These are phyloP conservation scores for Blastobotrys serpentis DNA, from an alignment of 1,139 yeast species.

Conservation along the genomic window DNA sequence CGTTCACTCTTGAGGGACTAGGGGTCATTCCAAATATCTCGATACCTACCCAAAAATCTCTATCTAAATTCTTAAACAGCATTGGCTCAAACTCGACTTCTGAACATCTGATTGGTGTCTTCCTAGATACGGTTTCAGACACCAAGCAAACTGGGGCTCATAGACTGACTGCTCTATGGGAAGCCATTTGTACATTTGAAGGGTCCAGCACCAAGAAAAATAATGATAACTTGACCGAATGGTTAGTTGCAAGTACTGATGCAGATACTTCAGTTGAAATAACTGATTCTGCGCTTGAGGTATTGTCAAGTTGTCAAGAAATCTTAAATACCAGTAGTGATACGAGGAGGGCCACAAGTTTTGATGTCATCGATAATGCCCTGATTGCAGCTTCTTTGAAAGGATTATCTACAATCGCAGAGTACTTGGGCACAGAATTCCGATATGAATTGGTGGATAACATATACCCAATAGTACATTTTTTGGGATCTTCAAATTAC, in stretches of 20 bases:
- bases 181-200: slow-evolving; percentile 26
- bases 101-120: neutral
- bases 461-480: slow-evolving; percentile 55
- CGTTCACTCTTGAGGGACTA: slow-evolving; percentile 12
- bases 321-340: slow-evolving; percentile 10
- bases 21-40: slow-evolving; percentile 18
- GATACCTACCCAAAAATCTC: slow-evolving; percentile 11
- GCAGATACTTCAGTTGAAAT: slow-evolving; percentile 5
- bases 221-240: slow-evolving; percentile 8
- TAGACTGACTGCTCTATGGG: slow-evolving; percentile 28
- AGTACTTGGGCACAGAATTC: slow-evolving; percentile 44
- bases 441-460: slow-evolving; percentile 52
- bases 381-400: slow-evolving; percentile 36
- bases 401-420: slow-evolving; percentile 44
- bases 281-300: slow-evolving; percentile 22
- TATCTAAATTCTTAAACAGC: slow-evolving; percentile 7
- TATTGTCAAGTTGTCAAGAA: slow-evolving; percentile 23
- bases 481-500: slow-evolving; percentile 50
- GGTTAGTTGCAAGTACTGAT: slow-evolving; percentile 11
- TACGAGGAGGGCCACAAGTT: neutral
- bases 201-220: slow-evolving; percentile 21
- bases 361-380: slow-evolving; percentile 12
- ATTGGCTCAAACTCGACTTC: slow-evolving; percentile 8
- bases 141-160: neutral
- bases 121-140: slow-evolving; percentile 1